Conservation (phyloP, 2,329 filamentous ascomycete species). For the Aspergillus sergii region DNA sequence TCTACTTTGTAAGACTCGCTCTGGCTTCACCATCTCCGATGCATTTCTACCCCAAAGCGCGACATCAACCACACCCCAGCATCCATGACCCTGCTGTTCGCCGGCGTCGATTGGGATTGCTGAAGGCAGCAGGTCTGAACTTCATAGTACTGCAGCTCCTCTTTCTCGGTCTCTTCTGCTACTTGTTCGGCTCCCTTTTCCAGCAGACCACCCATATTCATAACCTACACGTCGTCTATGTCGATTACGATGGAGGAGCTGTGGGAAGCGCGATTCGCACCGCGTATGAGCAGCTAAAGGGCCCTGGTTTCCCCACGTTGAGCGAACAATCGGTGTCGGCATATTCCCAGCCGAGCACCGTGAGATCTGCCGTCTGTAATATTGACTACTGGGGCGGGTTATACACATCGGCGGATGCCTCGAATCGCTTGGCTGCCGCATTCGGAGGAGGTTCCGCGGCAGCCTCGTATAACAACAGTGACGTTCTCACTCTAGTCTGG, state of each 20-base stretch:
- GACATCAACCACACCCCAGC: background rate
- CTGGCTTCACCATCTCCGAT: background rate
- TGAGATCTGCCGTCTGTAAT: constrained; percentile 34
- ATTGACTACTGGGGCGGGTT: constrained; percentile 42
- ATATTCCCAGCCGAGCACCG: constrained; percentile 23
- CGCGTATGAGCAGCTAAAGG: constrained; percentile 35
- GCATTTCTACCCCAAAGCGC: background rate
- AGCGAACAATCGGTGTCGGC: constrained; percentile 20
- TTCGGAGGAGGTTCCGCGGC: constrained; percentile 34
- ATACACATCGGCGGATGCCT: constrained; percentile 39
- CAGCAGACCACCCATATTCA: constrained; percentile 35
- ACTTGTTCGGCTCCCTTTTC: constrained; percentile 42
- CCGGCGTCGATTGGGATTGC: background rate
- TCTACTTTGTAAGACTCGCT: no score
- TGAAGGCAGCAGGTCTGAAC: constrained; percentile 11
- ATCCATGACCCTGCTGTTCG: background rate
- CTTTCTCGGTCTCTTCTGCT: constrained; percentile 40
- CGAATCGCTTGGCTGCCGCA: constrained; percentile 38
- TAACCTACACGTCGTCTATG: constrained; percentile 38
- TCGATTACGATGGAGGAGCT: constrained; percentile 43
- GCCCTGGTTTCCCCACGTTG: constrained; percentile 34
- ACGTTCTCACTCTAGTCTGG: constrained; percentile 47
- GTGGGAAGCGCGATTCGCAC: constrained; percentile 36
- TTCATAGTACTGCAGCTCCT: constrained; percentile 41
- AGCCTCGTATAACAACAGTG: constrained; percentile 35